Evolutionary conservation across 2,329 filamentous ascomycete species (phyloP), one percentile per base, ranked within the genome.

Genomic region (Trichoderma guizhouense): DNA sequence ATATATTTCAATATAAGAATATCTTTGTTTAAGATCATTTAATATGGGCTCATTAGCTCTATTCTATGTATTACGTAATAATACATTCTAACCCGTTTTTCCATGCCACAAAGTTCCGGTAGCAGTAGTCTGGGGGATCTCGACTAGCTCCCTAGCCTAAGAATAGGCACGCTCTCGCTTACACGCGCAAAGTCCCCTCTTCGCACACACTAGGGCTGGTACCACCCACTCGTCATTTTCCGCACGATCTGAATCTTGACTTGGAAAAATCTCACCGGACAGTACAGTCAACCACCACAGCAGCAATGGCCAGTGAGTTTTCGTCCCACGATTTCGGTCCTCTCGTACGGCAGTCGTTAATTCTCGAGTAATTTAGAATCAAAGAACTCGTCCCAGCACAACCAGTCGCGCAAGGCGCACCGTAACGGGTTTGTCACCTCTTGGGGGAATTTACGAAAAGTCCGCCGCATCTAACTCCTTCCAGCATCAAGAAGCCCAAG

Each of bases 301-400:
- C 55, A 62, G 39, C 57, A 58, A 69, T 69, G 66, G 66, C 66
- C 39, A 69, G 66, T 69, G 43, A 61, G 66, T 69, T 53, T 62
- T 43, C 12, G 66, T 36, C 36, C 66, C 39, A 34, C 21, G 39
- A 24, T 53, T 26, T 30, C 51, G 51, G 3, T 69, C n/a, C 26
- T 5, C 11, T 21, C 14, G 57, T 12, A 62, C 14, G n/a, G 14
- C 43, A 14, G 39, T 62, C 21, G 36, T n/a, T 71, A 55, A 69
- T 34, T 18, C 21, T 34, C 8, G 39, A 24, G 21, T 36, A 14
- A 64, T 72, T 72, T 84, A 98, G 95, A 98, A 91, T 98, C 96
- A 82, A 98, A 98, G 94, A 98, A 98, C 92, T 97, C 94, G 88
- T 98, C 95, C 82, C 95, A 98, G 90, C 94, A 98, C 89, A 98